Evolutionary conservation across 192 early-diverging fungal species (phyloP).

Genomic region (Entophlyctis luteolus): DNA sequence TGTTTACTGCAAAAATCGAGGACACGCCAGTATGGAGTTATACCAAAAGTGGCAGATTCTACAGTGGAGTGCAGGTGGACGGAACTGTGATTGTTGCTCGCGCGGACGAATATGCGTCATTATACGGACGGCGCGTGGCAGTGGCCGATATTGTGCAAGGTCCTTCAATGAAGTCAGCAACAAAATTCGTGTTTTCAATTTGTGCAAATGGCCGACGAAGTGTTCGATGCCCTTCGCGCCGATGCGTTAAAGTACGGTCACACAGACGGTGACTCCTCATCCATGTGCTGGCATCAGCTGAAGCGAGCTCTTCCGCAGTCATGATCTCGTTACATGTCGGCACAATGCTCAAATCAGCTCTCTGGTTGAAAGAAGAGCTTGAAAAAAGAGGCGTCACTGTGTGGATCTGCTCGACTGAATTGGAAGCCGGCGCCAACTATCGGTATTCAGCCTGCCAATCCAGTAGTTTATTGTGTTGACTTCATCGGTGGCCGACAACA

Average conservation of each 20-base stretch:
- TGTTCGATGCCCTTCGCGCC: not conserved
- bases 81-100: slow-evolving; percentile 79
- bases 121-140: slow-evolving; percentile 56
- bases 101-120: slow-evolving; percentile 75
- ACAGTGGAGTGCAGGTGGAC: slow-evolving; percentile 84
- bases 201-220: too few species aligned
- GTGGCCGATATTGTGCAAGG: not conserved
- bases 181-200: too few species aligned
- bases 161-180: too few species aligned
- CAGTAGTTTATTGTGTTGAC: not conserved
- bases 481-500: not conserved
- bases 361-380: slow-evolving; percentile 10
- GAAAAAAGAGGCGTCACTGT: slow-evolving; percentile 11
- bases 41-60: slow-evolving; percentile 84
- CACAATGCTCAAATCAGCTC: slow-evolving; percentile 8
- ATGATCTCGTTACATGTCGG: slow-evolving; percentile 22
- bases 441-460: not conserved
- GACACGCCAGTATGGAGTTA: slow-evolving; percentile 89
- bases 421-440: slow-evolving; percentile 15
- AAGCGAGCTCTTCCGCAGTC: slow-evolving; percentile 1
- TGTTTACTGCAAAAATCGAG: not conserved
- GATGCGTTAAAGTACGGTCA: slow-evolving; percentile 1
- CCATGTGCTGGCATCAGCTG: not conserved
- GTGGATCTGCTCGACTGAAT: slow-evolving; percentile 19
- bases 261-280: not conserved